Evolutionary conservation across 768 basidiomycete genomes (phyloP), one percentile per base, ranked within the genome.

Genomic region (Dacryopinax spathularia): DNA sequence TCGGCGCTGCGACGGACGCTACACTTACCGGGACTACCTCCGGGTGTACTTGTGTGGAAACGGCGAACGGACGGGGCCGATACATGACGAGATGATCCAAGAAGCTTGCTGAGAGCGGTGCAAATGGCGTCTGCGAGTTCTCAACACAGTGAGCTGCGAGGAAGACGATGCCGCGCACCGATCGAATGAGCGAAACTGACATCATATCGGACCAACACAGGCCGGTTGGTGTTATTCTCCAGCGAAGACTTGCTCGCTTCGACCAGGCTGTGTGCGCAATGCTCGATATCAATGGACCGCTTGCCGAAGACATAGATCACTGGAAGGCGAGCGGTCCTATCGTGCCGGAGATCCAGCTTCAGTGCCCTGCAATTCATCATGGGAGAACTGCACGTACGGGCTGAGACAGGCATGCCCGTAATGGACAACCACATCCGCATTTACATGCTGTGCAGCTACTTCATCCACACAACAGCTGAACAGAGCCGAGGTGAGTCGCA

Each of bases 341-440:
- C 15, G 36, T 48, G 34, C n/a, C n/a, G n/a, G n/a, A 34, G 59
- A 39, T 34, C 61, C 35, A 35, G 25, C 22, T 20, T 62, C 34
- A 64, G 56, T 41, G 31, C 27, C 18, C 36, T 41, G 34, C 37
- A 16, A 16, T n/a, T 20, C 13, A 12, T 33, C 12, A 60, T 20
- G 34, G 27, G 6, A 10, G 6, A 56, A 22, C 29, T 22, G 10
- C 41, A 63, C 91, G 67, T 68, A 95, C 92, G 86, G 83, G 72
- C 88, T 91, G 78, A 97, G 82, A 73, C 96, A 99, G 0, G 95
- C 93, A 76, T 96, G 89, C 1, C 95, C 95, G 70, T 96, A 97
- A 70, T 99, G 95, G 1, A 99, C 86, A 66, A 96, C 80, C 7
- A 86, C 83, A 70, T 97, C 90, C 0, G 93, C 91, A 66, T 93